phyloP scores from a whole-genome alignment of 1,284 basidiomycete species.

The Ustilago hordei region DNA sequence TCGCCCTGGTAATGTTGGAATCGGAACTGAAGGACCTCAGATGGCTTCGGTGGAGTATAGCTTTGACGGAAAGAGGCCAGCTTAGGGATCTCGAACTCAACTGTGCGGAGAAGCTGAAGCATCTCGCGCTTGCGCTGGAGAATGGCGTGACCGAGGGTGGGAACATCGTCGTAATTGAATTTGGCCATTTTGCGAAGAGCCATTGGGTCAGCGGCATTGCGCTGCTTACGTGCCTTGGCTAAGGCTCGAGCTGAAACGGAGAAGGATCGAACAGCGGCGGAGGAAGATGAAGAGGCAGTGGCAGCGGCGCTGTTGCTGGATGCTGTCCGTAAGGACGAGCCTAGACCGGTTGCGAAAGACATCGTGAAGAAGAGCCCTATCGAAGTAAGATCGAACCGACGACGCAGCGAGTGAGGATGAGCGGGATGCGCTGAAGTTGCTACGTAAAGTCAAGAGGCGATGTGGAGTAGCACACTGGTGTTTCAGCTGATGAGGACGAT shows the following conservation, averaged over 20 bases:
- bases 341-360: slow-evolving; percentile 25
- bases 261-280: slow-evolving; percentile 39
- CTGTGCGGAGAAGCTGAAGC: slow-evolving; percentile 57
- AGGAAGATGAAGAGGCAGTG: slow-evolving; percentile 21
- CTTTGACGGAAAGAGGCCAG: slow-evolving; percentile 62
- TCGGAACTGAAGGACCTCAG: slow-evolving; percentile 57
- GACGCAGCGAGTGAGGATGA: neutral
- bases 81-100: slow-evolving; percentile 66
- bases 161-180: slow-evolving; percentile 67
- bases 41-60: slow-evolving; percentile 60
- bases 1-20: slow-evolving; percentile 70
- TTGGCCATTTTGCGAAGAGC: slow-evolving; percentile 55
- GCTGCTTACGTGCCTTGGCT: slow-evolving; percentile 57
- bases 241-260: slow-evolving; percentile 31
- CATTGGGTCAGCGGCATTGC: slow-evolving; percentile 50
- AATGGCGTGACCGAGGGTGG: slow-evolving; percentile 63
- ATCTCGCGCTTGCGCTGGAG: slow-evolving; percentile 60
- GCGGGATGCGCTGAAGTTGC: neutral
- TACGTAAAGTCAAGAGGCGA: neutral
- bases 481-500: neutral
- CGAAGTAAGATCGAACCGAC: neutral
- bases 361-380: slow-evolving; percentile 6
- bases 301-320: slow-evolving; percentile 15
- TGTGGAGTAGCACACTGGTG: neutral
- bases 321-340: slow-evolving; percentile 32